phyloP scores from a whole-genome alignment of 2,329 filamentous ascomycete species.

The Fusarium sp. region DNA sequence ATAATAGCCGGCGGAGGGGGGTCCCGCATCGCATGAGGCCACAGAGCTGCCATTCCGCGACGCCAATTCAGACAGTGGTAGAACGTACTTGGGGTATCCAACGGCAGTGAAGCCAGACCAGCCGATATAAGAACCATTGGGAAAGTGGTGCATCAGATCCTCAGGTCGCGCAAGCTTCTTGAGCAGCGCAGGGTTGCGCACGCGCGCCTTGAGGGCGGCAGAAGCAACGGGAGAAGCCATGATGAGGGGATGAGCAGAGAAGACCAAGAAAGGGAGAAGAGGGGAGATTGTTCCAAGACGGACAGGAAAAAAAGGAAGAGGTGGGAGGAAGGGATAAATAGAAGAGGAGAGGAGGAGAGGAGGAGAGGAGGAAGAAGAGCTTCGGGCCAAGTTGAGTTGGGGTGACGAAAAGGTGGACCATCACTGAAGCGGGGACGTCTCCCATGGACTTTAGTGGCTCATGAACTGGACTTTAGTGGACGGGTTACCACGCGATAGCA shows the following conservation, averaged over 20 bases:
- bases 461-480: constrained; percentile 20
- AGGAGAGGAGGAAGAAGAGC: constrained; percentile 24
- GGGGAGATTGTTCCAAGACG: constrained; percentile 30
- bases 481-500: constrained; percentile 7
- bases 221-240: constrained; percentile 69
- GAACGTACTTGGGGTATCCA: constrained; percentile 77
- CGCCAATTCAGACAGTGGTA: neutral
- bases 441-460: constrained; percentile 12
- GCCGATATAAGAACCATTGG: constrained; percentile 85
- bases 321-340: constrained; percentile 25
- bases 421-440: constrained; percentile 22
- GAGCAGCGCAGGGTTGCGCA: constrained; percentile 79
- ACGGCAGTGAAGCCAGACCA: constrained; percentile 94
- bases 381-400: constrained; percentile 32
- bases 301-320: neutral
- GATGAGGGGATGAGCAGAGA: constrained; percentile 22
- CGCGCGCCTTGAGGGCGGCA: constrained; percentile 77
- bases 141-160: constrained; percentile 82
- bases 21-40: neutral
- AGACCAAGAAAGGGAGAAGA: constrained; percentile 22
- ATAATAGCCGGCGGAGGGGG: constrained; percentile 29
- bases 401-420: constrained; percentile 40
- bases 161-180: constrained; percentile 82
- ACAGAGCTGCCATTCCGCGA: neutral
- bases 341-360: constrained; percentile 16